Base-by-base conservation (phyloP, 2,329 filamentous ascomycete genomes). In the Curvularia lunata region DNA sequence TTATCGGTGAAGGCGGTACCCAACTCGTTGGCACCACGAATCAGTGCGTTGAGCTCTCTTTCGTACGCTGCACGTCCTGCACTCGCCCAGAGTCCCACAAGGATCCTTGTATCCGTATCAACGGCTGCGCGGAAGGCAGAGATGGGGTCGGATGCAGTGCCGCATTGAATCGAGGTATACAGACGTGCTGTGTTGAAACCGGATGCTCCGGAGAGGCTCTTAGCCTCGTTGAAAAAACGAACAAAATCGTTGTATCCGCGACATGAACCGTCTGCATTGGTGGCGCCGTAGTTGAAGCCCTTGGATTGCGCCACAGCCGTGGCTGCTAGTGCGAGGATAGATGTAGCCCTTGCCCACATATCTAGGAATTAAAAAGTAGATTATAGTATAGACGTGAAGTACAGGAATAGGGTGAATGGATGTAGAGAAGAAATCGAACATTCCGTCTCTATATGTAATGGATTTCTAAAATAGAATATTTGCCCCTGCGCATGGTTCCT, bases 21-120 rank as follows among this genome's bases (percentile, higher is more conserved):
- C 72, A 92, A 91, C 68, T 86, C 81, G 41, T 78, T 66, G 63
- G 92, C 89, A 64, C 91, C 90, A 42, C 81, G 78, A 72, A 85
- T 84, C 37, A 96, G 82, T 6, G 91, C 91, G 2, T 82, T 78
- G 42, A 96, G 78, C 79, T 96, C 92, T 71, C 91, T 90, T 72
- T 83, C 78, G 75, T 95, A 88, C 18, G 73, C 76, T 5, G 77
- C 82, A 52, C 84, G 79, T 19, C 87, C 88, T 38, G 82, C 89
- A 0, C 90, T 93, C 12, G 87, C 86, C 92, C 92, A 97, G 34
- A 97, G 81, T 66, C 91, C 91, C 12, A 96, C 85, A 16, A 97
- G 85, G 27, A 97, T 84, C 41, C 84, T 83, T 1, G 91, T 95
- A 69, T 91, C 85, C 68, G 91, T 90, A 64, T 83, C 84, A 77